Evolutionary conservation across 2,329 filamentous ascomycete species (phyloP).

Genomic region (Camillea tinctor): DNA sequence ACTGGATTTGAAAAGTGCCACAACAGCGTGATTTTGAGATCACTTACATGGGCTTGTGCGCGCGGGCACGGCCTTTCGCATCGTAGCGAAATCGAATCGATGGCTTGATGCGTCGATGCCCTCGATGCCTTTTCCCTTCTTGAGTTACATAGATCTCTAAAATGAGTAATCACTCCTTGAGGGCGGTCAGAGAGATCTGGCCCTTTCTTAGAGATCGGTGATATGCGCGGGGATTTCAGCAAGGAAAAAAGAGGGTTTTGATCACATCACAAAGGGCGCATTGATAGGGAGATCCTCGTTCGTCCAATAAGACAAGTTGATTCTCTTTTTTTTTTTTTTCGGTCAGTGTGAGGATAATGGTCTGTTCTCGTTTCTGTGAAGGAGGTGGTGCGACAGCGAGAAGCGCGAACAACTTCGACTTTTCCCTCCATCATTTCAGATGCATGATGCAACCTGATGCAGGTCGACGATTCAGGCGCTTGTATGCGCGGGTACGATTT

Average conservation of each 20-base stretch:
- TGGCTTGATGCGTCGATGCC: too few species aligned
- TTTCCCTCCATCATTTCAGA: constrained; percentile 8
- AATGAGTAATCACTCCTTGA: not conserved
- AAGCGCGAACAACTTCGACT: too few species aligned
- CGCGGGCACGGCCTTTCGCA: not conserved
- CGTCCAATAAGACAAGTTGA: not conserved
- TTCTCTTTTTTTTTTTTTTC: not conserved
- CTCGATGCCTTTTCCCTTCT: not conserved
- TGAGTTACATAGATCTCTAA: not conserved
- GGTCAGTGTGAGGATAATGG: not conserved
- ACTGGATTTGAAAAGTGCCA: not conserved
- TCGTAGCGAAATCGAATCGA: not conserved
- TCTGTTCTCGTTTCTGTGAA: not conserved
- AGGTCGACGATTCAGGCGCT: constrained; percentile 9
- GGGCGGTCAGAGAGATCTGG: not conserved
- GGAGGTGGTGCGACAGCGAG: constrained; percentile 1
- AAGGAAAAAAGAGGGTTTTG: not conserved
- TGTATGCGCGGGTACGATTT: constrained; percentile 11
- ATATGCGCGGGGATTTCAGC: not conserved
- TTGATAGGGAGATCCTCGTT: not conserved
- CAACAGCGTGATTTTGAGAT: not conserved
- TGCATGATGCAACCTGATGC: constrained; percentile 19
- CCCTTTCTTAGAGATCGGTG: not conserved
- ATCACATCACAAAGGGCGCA: not conserved
- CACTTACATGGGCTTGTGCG: not conserved